Base-by-base conservation (phyloP, 805 yeast species). In the Danielozyma ontarioensis region DNA sequence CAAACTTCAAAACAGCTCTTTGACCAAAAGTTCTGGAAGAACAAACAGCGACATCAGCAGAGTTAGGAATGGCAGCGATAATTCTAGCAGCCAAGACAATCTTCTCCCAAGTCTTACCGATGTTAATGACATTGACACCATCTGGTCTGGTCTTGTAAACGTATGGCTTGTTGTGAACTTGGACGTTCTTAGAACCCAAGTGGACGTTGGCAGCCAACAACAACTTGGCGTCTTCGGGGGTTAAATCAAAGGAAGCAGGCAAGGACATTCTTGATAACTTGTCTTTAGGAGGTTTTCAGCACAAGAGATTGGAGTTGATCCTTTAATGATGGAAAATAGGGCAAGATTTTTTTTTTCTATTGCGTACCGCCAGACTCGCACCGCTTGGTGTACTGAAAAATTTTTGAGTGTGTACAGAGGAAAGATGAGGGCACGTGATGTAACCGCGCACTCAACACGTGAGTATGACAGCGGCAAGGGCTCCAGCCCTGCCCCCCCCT, bases 21-120 rank as follows among this genome's bases (percentile, higher is more conserved):
- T 93, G 99, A 68, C 98, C 99, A 76, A 85, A 90, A 60, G 97
- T 89, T 81, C 97, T 90, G 60, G 97, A 86, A 52, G 97, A 89
- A 64, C 94, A 87, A 60, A 96, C 97, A 68, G 89, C 97, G 65
- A 93, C 96, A 67, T 93, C 99, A 55, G 90, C 79, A 53, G 97
- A 78, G 83, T 88, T 87, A 76, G 98, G 98, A 57, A 93, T 83
- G 63, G 98, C 96, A 70, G 97, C 99, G 66, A 93, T 88, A 75
- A 90, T 85, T 79, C 97, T 93, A 59, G 99, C 98, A 65, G 99
- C 99, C 70, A 93, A 79, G 51, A 90, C 97, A 70, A 89, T 84
- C 80, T 90, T 90, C 80, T 93, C 97, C 97, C 98, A 93, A 64
- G 99, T 93, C 80, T 90, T 89, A 80, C 94, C 94, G 63, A 93